Percentiles rank a stretch among this genome's conserved stretches.
These are phyloP conservation scores for Mycocalia duriaeana DNA, from an alignment of 1,284 basidiomycete genomes.

Conservation along the genomic window DNA sequence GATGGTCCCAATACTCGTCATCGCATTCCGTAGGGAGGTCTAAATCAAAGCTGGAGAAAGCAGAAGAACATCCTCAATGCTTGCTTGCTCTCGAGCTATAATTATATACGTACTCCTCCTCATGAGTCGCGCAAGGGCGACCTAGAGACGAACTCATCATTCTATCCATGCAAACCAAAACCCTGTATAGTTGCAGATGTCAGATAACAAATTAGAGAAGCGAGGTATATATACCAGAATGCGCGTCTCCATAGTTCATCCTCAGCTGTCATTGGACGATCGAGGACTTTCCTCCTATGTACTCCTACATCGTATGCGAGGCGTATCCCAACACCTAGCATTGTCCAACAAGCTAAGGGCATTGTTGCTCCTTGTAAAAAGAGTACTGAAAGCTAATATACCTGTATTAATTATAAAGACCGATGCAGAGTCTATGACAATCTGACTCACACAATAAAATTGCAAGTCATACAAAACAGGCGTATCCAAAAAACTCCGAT, in stretches of 20 bases:
- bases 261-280: conserved; percentile 37
- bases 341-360: conserved; percentile 69
- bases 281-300: conserved; percentile 46
- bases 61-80: conserved; percentile 2
- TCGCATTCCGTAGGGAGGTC: conserved; percentile 70
- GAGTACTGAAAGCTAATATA: conserved; percentile 36
- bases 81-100: not conserved
- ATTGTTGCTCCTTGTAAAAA: conserved; percentile 58
- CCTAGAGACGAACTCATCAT: conserved; percentile 68
- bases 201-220: conserved; percentile 2
- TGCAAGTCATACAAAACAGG: conserved; percentile 37
- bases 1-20: conserved; percentile 72
- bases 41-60: conserved; percentile 74
- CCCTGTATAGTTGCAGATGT: conserved; percentile 35
- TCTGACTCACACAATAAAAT: conserved; percentile 33
- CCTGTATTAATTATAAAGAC: conserved; percentile 1
- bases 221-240: conserved; percentile 57
- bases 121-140: conserved; percentile 77
- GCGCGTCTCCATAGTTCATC: conserved; percentile 74
- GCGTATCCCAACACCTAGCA: conserved; percentile 66
- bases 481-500: conserved; percentile 26
- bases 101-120: conserved; percentile 65
- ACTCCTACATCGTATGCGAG: conserved; percentile 68
- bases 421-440: not conserved
- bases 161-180: conserved; percentile 60